phyloP scores from a whole-genome alignment of 495 filamentous ascomycete species.

The Penicillium paradoxum region DNA sequence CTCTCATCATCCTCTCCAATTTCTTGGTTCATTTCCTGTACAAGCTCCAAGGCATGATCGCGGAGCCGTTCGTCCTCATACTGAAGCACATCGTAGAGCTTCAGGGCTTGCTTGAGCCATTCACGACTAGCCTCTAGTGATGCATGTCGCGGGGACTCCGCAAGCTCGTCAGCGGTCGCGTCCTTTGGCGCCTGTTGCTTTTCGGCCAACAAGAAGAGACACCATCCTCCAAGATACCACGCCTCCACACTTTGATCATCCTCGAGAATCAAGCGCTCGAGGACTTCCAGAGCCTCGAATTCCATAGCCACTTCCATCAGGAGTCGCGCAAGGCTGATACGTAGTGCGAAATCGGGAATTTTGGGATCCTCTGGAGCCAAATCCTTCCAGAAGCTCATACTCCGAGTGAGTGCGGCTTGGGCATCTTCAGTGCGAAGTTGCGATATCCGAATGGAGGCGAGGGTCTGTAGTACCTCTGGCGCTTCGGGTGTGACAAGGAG shows the following conservation, averaged over 20 bases:
- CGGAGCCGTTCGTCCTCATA: constrained; percentile 52
- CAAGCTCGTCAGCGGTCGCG: constrained; percentile 19
- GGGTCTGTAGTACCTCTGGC: constrained; percentile 83
- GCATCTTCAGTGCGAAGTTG: constrained; percentile 76
- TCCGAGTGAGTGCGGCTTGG: constrained; percentile 65
- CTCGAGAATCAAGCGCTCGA: constrained; percentile 77
- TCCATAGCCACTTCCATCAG: constrained; percentile 88
- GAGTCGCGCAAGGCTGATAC: constrained; percentile 77
- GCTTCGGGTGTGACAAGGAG: constrained; percentile 66
- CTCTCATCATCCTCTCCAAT: constrained; percentile 50
- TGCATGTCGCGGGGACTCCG: constrained; percentile 34
- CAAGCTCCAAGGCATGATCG: constrained; percentile 52
- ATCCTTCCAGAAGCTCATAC: constrained; percentile 74
- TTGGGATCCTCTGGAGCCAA: constrained; percentile 55
- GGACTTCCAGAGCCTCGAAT: constrained; percentile 74
- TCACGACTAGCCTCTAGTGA: constrained; percentile 45
- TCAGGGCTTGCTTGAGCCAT: constrained; percentile 50
- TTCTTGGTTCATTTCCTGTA: constrained; percentile 52
- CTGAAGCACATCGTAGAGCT: constrained; percentile 40
- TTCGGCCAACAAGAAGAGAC: constrained; percentile 70
- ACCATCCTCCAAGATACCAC: constrained; percentile 97
- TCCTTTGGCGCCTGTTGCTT: constrained; percentile 50
- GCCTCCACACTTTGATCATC: constrained; percentile 92
- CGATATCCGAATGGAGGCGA: constrained; percentile 89
- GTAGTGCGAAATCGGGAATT: constrained; percentile 76